Conservation (phyloP, 768 basidiomycete genomes). For the Boletales sp. region DNA sequence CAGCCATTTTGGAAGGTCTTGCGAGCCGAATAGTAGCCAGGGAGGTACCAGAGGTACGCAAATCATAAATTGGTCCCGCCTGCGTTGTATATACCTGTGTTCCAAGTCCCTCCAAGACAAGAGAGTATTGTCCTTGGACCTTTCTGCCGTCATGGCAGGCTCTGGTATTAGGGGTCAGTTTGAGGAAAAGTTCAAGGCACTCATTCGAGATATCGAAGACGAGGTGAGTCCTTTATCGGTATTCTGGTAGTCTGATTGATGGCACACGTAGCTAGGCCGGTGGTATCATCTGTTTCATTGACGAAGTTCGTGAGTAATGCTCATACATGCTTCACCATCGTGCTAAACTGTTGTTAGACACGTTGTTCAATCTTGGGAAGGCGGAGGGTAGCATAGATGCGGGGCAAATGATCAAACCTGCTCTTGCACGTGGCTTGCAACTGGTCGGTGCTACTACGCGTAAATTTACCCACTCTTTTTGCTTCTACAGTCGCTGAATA, state of each 20-base stretch:
- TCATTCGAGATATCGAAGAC: constrained; percentile 87
- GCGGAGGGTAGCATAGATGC: constrained; percentile 90
- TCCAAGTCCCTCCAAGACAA: constrained; percentile 78
- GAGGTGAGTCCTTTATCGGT: constrained; percentile 45
- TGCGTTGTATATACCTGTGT: not conserved
- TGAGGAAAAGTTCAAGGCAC: constrained; percentile 89
- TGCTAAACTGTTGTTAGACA: constrained; percentile 41
- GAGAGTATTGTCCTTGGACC: constrained; percentile 82
- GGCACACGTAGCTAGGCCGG: constrained; percentile 44
- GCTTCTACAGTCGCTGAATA: not conserved
- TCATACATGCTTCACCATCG: not conserved
- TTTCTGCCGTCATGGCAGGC: constrained; percentile 81
- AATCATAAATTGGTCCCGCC: not conserved
- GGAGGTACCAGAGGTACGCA: constrained; percentile 82
- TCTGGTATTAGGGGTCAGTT: constrained; percentile 91
- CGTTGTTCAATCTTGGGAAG: constrained; percentile 84
- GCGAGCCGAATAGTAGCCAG: constrained; percentile 83
- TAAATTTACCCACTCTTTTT: constrained; percentile 33
- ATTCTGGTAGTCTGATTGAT: constrained; percentile 20
- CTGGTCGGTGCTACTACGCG: constrained; percentile 90
- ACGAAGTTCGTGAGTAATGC: constrained; percentile 80
- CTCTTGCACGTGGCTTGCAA: constrained; percentile 81
- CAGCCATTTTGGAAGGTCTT: constrained; percentile 86
- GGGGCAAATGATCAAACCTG: constrained; percentile 91
- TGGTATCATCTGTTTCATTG: constrained; percentile 89